Conservation (phyloP, 2,329 filamentous ascomycete genomes). For the Talaromyces sp. region DNA sequence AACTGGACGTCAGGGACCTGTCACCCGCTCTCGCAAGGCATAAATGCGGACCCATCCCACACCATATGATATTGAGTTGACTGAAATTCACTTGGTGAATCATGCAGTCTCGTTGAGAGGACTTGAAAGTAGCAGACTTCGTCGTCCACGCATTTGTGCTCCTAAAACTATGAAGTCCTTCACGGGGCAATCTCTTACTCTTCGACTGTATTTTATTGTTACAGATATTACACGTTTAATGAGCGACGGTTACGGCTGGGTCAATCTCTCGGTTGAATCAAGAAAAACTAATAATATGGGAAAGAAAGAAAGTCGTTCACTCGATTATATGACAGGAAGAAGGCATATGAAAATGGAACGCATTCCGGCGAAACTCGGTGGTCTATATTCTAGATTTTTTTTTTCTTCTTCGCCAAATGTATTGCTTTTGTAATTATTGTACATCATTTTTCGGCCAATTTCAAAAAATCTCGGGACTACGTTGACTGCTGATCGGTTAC, state of each 20-base stretch:
- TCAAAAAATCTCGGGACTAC: neutral
- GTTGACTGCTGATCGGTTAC: neutral
- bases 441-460: neutral
- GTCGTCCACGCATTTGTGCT: neutral
- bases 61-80: neutral
- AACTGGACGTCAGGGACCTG: slow-evolving; percentile 41
- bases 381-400: slow-evolving; percentile 1
- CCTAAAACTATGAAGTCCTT: neutral
- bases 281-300: slow-evolving; percentile 5
- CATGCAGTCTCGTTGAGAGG: neutral
- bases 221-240: slow-evolving; percentile 19
- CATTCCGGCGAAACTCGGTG: neutral
- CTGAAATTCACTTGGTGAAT: neutral
- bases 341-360: neutral
- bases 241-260: slow-evolving; percentile 16
- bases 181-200: slow-evolving; percentile 5
- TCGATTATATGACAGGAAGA: neutral
- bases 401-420: neutral
- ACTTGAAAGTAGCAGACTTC: neutral
- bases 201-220: slow-evolving; percentile 17
- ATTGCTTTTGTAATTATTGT: slow-evolving; percentile 3
- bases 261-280: slow-evolving; percentile 10
- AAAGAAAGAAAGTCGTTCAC: neutral
- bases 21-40: slow-evolving; percentile 48
- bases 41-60: slow-evolving; percentile 26